Percentiles rank a stretch among this genome's conserved stretches.
These are phyloP conservation scores for Backusella australiensis DNA, from an alignment of 192 early-diverging fungal genomes.

Conservation along the genomic window DNA sequence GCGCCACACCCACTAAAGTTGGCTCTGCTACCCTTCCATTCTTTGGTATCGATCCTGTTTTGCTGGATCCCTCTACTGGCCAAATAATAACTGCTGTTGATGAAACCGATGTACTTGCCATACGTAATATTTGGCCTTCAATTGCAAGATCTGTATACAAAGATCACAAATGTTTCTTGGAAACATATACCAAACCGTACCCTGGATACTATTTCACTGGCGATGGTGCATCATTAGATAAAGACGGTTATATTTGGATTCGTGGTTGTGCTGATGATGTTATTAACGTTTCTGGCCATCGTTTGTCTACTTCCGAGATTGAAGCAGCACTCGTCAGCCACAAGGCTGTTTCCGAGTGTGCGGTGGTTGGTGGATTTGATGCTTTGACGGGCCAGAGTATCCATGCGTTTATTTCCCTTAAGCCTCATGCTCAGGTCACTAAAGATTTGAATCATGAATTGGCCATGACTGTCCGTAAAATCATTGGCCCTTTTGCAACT, in stretches of 20 bases:
- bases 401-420: conserved; percentile 79
- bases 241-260: conserved; percentile 96
- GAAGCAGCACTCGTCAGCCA: conserved; percentile 85
- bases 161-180: conserved; percentile 87
- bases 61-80: conserved; percentile 89
- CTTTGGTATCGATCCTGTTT: conserved; percentile 88
- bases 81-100: conserved; percentile 75
- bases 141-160: conserved; percentile 88
- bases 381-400: conserved; percentile 88
- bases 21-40: conserved; percentile 94
- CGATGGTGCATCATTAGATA: conserved; percentile 86
- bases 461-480: conserved; percentile 70
- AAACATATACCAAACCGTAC: conserved; percentile 89
- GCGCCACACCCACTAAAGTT: conserved; percentile 84
- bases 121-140: conserved; percentile 84
- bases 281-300: conserved; percentile 93
- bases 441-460: conserved; percentile 55
- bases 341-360: conserved; percentile 78
- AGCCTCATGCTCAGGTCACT: conserved; percentile 50
- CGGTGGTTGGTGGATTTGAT: conserved; percentile 83
- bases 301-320: conserved; percentile 88
- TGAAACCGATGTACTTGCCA: conserved; percentile 87
- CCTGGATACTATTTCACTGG: conserved; percentile 93
- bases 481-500: conserved; percentile 91
- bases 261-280: conserved; percentile 85